These are phyloP conservation scores for Cordyceps tenuipes DNA, from an alignment of 2,329 filamentous ascomycete genomes.

Conservation along the genomic window DNA sequence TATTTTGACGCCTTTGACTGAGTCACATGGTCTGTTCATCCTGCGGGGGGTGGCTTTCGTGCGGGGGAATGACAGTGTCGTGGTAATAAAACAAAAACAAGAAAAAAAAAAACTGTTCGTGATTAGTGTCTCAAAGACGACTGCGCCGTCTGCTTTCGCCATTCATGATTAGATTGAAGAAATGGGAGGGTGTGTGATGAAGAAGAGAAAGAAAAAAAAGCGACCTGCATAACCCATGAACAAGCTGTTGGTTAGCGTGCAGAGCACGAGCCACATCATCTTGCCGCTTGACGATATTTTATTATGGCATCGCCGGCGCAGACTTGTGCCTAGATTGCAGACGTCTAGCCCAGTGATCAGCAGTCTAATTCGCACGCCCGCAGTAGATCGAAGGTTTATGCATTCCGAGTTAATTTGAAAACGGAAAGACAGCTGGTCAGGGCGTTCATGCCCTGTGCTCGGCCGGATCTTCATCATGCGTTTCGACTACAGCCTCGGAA, in stretches of 20 bases:
- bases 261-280: background rate
- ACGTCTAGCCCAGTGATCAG: background rate
- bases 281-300: background rate
- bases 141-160: background rate
- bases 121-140: background rate
- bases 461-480: background rate
- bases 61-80: conserved; percentile 1
- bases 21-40: conserved; percentile 1
- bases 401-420: background rate
- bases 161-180: background rate
- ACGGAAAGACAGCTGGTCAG: background rate
- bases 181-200: background rate
- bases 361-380: background rate
- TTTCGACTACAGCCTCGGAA: background rate
- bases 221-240: background rate
- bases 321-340: background rate
- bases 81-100: background rate
- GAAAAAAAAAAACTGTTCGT: too few relatives aligned
- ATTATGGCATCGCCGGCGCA: background rate
- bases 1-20: too few relatives aligned
- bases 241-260: background rate
- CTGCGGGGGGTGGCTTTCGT: background rate
- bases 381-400: background rate
- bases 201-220: background rate
- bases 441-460: background rate